Conservation (phyloP, 2,329 filamentous ascomycete species). For the Trichoderma simmonsii region DNA sequence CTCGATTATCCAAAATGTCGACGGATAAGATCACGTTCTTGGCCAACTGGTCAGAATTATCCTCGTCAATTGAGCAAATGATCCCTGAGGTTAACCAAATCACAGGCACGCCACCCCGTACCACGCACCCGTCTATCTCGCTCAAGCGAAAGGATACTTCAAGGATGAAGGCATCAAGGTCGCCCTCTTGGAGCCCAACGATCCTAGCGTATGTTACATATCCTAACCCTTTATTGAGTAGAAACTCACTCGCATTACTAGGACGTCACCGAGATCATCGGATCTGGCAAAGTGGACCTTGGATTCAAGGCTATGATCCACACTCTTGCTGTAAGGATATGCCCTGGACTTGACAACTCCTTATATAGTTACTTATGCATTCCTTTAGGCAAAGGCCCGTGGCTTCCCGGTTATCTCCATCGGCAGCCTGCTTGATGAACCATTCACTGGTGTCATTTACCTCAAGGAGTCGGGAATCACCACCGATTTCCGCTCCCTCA, state of each 20-base stretch:
- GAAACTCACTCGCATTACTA: conserved; percentile 26
- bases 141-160: conserved; percentile 73
- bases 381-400: conserved; percentile 64
- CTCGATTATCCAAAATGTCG: conserved; percentile 59
- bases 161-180: conserved; percentile 74
- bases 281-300: conserved; percentile 70
- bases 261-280: conserved; percentile 81
- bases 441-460: conserved; percentile 76
- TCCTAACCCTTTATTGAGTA: neutral
- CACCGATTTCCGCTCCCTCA: conserved; percentile 69
- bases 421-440: conserved; percentile 73
- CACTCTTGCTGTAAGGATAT: conserved; percentile 60
- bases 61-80: conserved; percentile 25
- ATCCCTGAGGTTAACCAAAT: neutral
- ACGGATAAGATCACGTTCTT: conserved; percentile 84
- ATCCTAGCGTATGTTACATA: conserved; percentile 57
- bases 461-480: conserved; percentile 73
- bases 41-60: conserved; percentile 67
- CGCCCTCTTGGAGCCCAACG: conserved; percentile 73
- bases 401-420: conserved; percentile 70
- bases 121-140: conserved; percentile 74
- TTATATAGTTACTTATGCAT: neutral
- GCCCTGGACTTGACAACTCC: neutral
- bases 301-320: conserved; percentile 86
- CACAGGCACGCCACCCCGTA: conserved; percentile 76